A percentile compares a stretch with the other conserved stretches of the same genome.
Conservation (phyloP, 441 rosid genomes). For the Aleurites moluccanus region DNA sequence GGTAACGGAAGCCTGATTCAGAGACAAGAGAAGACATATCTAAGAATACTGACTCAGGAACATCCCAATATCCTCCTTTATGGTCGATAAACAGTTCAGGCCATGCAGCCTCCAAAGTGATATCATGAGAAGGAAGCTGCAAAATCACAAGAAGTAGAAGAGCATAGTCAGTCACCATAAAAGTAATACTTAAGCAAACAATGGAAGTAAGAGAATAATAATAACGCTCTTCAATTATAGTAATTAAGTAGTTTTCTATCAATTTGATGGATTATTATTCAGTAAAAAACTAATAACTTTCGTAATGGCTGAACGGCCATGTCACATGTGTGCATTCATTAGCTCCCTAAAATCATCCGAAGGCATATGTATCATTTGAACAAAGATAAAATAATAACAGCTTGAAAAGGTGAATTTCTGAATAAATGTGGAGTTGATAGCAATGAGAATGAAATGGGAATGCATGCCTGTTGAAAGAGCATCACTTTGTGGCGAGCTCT, state of each 20-base stretch:
- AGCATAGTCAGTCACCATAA: neutral
- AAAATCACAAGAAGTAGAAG: slow-evolving; percentile 7
- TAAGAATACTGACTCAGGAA: slow-evolving; percentile 71
- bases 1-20: slow-evolving; percentile 62
- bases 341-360: neutral
- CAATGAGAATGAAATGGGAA: slow-evolving; percentile 13
- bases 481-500: slow-evolving; percentile 58
- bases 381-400: neutral
- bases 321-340: neutral
- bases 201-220: neutral
- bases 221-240: neutral
- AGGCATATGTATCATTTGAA: neutral
- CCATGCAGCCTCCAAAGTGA: slow-evolving; percentile 85
- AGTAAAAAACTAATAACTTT: neutral
- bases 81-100: slow-evolving; percentile 74
- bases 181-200: no score
- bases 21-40: slow-evolving; percentile 58
- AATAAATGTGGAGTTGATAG: neutral
- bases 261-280: neutral
- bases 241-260: neutral
- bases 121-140: slow-evolving; percentile 72
- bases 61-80: slow-evolving; percentile 80
- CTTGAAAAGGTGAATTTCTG: neutral
- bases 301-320: neutral
- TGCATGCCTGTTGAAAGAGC: slow-evolving; percentile 60